Evolutionary conservation across 2,329 filamentous ascomycete species (phyloP).

Genomic region (Nigrospora osmanthi): DNA sequence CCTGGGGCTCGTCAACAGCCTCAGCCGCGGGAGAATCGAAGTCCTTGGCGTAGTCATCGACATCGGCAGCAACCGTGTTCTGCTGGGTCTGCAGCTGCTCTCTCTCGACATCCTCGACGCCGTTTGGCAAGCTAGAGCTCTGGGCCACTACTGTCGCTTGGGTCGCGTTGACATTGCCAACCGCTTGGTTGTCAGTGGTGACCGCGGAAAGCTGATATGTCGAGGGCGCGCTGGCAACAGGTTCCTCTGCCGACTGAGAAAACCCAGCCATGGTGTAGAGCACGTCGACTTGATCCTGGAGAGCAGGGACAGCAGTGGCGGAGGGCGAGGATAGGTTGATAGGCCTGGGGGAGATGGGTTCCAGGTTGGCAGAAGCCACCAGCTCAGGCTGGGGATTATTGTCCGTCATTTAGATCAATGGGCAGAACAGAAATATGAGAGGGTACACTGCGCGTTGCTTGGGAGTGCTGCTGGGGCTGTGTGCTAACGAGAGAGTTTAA

Average conservation of each 20-base stretch:
- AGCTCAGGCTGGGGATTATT: constrained; percentile 23
- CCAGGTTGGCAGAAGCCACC: constrained; percentile 45
- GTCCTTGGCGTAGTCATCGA: constrained; percentile 43
- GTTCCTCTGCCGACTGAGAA: constrained; percentile 15
- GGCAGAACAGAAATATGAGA: not conserved
- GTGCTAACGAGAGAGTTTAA: no score
- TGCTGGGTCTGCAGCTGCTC: no score
- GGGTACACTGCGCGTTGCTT: no score
- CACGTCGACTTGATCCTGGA: constrained; percentile 44
- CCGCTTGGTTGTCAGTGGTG: constrained; percentile 1
- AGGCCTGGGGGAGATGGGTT: constrained; percentile 41
- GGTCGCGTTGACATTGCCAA: not conserved
- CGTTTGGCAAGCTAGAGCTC: not conserved
- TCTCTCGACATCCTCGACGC: not conserved
- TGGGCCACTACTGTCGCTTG: no score
- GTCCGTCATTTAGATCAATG: constrained; percentile 33
- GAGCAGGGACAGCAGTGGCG: constrained; percentile 32
- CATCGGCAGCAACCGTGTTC: constrained; percentile 19
- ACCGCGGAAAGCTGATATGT: not conserved
- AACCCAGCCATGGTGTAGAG: constrained; percentile 36
- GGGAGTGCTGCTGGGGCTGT: no score
- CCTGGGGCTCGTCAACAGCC: constrained; percentile 20
- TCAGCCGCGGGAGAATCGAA: constrained; percentile 39
- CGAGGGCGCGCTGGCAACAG: no score
- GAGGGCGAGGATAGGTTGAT: constrained; percentile 37